Base-by-base conservation (phyloP, 2,329 filamentous ascomycete genomes). In the Gliomastix tumulicola region DNA sequence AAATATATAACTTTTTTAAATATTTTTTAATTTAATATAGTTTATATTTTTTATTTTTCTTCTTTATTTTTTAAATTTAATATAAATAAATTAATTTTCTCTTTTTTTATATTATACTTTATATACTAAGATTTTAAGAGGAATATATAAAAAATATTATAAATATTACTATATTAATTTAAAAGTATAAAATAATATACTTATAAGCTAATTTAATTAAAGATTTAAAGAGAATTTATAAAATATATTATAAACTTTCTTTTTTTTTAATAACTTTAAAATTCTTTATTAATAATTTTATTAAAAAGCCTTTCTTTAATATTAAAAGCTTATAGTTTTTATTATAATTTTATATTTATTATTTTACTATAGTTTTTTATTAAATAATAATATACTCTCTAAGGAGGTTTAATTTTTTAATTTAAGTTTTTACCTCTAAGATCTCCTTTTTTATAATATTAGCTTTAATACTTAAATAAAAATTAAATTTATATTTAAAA, bases 211-310 rank as follows among this genome's bases (percentile, higher is more conserved):
- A 36, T 30, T 33, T 37, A 16, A 25, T 22, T 35, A 9, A 17
- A 3, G 16, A 25, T 25, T 5, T 35, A n/a, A 25, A 15, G n/a
- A 3, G n/a, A 34, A 34, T 18, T 15, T 35, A 22, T 3, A 21
- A 36, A 16, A 33, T 33, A 30, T 37, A 35, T 17, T 42, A 20
- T 36, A 16, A 20, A 34, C 25, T 36, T 36, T 35, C 7, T 3
- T 35, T 11, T 23, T 25, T 12, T 22, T 16, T 4, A 25, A 15
- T 35, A 18, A 34, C 16, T 12, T 20, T 34, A 19, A 12, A n/a
- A 35, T 22, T 22, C n/a, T n/a, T 25, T 16, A 15, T 25, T 15
- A 23, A 25, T 23, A 22, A 25, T 15, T 27, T 35, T 25, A 22
- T 22, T 22, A 10, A n/a, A 4, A 13, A 13, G 10, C 4, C 10